Conservation (phyloP, 202 grass and related monocot species). For the Carex arenaria region DNA sequence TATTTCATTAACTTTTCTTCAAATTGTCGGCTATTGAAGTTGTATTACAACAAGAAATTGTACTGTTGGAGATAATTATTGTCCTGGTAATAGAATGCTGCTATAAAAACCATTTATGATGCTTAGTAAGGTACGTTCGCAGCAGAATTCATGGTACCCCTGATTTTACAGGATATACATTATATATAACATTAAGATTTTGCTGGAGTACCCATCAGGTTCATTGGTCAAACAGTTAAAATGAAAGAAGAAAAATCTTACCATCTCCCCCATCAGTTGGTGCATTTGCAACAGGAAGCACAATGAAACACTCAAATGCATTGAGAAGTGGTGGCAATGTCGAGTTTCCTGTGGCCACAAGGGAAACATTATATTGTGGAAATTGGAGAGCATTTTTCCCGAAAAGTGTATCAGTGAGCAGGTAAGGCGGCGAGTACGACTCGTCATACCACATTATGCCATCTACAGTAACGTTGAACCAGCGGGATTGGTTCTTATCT, state of each 20-base stretch:
- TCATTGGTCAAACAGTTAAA: background rate
- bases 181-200: background rate
- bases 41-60: background rate
- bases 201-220: too few species aligned
- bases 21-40: background rate
- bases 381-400: background rate
- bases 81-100: background rate
- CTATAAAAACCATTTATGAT: background rate
- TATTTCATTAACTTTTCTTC: background rate
- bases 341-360: constrained; percentile 39
- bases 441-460: background rate
- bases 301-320: constrained; percentile 47
- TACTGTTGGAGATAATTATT: background rate
- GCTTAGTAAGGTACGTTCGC: background rate
- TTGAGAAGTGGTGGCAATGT: constrained; percentile 61
- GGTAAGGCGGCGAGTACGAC: constrained; percentile 16
- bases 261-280: constrained; percentile 49
- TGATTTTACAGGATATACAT: background rate
- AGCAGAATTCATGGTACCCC: background rate
- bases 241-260: constrained; percentile 5
- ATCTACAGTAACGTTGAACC: constrained; percentile 43
- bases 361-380: constrained; percentile 21
- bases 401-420: background rate
- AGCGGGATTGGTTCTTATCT: constrained; percentile 7
- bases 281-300: constrained; percentile 4